These are phyloP conservation scores for Entophlyctis luteolus DNA, from an alignment of 192 early-diverging fungal species.

Conservation along the genomic window DNA sequence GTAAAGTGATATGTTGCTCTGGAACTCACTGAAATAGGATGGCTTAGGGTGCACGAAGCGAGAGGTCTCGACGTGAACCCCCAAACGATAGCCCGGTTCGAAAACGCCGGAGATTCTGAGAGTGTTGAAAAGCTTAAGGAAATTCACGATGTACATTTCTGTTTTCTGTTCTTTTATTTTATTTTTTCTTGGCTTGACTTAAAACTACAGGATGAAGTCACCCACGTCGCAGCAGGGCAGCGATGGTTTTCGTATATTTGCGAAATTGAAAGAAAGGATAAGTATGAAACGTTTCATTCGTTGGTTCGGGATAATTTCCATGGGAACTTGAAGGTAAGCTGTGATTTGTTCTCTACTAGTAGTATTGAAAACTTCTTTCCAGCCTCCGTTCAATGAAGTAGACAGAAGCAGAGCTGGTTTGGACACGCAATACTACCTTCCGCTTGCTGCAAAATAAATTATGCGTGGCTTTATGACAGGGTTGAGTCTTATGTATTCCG, in stretches of 20 bases:
- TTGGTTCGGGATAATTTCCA: conserved; percentile 46
- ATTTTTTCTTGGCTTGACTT: background rate
- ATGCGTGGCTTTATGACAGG: too few species aligned
- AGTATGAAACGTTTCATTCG: conserved; percentile 44
- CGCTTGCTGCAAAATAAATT: conserved; percentile 26
- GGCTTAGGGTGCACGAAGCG: conserved; percentile 58
- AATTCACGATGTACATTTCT: conserved; percentile 45
- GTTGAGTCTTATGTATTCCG: too few species aligned
- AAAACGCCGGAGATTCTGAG: conserved; percentile 47
- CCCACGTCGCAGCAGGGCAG: conserved; percentile 49
- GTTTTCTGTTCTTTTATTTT: background rate
- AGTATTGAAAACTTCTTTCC: background rate
- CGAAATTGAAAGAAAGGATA: conserved; percentile 20
- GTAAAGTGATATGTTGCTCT: conserved; percentile 7
- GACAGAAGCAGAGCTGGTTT: conserved; percentile 57
- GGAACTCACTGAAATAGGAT: background rate
- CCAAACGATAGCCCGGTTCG: conserved; percentile 57
- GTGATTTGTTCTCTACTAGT: background rate
- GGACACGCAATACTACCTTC: conserved; percentile 46
- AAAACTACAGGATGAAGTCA: conserved; percentile 34
- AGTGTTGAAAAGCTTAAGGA: conserved; percentile 50
- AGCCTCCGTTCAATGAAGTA: conserved; percentile 63
- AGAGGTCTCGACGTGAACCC: conserved; percentile 69
- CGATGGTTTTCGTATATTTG: conserved; percentile 58
- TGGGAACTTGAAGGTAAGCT: conserved; percentile 46